A percentile compares a stretch with the other conserved stretches of the same genome.
phyloP scores from a whole-genome alignment of 1,139 yeast genomes.

The Yamadazyma songkhlaensis region DNA sequence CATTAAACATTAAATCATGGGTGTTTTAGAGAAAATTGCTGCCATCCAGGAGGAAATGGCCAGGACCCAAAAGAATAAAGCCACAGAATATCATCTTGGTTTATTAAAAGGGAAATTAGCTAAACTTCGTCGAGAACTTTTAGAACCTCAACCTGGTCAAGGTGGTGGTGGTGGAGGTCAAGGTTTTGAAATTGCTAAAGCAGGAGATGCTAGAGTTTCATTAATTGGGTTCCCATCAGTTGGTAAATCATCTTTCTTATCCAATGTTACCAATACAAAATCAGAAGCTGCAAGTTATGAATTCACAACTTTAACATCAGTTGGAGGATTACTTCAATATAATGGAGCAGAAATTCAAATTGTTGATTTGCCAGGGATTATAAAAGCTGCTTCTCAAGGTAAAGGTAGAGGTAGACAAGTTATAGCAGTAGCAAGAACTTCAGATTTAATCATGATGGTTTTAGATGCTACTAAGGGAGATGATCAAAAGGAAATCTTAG shows the following conservation, averaged over 20 bases:
- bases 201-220: conserved; percentile 95
- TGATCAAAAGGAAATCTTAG: conserved; percentile 83
- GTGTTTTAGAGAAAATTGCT: conserved; percentile 66
- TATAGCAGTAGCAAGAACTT: conserved; percentile 92
- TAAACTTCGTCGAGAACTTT: conserved; percentile 83
- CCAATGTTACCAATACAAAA: conserved; percentile 86
- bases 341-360: conserved; percentile 97
- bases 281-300: conserved; percentile 95
- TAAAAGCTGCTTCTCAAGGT: conserved; percentile 95
- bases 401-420: conserved; percentile 98
- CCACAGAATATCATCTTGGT: conserved; percentile 96
- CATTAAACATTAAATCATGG: conserved; percentile 19
- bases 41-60: conserved; percentile 93
- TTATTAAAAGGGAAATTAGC: conserved; percentile 92
- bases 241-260: conserved; percentile 88
- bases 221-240: conserved; percentile 97
- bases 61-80: conserved; percentile 94
- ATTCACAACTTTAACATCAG: conserved; percentile 93
- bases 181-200: conserved; percentile 93
- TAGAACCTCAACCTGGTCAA: conserved; percentile 78
- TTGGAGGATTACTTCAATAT: conserved; percentile 91
- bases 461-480: conserved; percentile 92
- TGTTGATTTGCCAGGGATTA: conserved; percentile 95
- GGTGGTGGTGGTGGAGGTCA: conserved; percentile 75
- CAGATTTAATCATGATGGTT: conserved; percentile 90